Percentiles rank a stretch among this genome's conserved stretches.
Evolutionary conservation across 2,329 filamentous ascomycete species (phyloP).

Genomic region (Aspergillus candidus): DNA sequence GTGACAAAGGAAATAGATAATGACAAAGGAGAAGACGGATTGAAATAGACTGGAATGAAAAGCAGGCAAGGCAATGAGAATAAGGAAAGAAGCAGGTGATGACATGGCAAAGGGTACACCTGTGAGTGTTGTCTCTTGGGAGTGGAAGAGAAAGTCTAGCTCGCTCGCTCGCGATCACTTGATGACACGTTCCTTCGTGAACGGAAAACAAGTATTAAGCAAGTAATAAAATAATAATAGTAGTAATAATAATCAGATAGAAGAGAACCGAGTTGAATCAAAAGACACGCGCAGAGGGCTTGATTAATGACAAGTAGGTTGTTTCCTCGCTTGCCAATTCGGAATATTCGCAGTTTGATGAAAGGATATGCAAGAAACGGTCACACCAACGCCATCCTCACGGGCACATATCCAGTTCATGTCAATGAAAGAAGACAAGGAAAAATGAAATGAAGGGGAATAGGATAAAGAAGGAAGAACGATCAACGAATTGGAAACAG

Average conservation of each 20-base stretch:
- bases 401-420: conserved; percentile 27
- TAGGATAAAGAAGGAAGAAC: conserved; percentile 15
- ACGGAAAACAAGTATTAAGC: conserved; percentile 13
- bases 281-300: too few relatives aligned
- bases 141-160: conserved; percentile 7
- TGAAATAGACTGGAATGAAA: too few relatives aligned
- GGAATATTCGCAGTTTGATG: conserved; percentile 1
- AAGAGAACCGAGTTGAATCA: conserved; percentile 8
- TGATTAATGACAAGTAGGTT: too few relatives aligned
- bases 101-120: too few relatives aligned
- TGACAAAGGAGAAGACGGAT: too few relatives aligned
- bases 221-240: conserved; percentile 19
- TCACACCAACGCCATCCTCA: conserved; percentile 34
- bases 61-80: too few relatives aligned
- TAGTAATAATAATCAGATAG: conserved; percentile 26
- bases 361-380: conserved; percentile 24
- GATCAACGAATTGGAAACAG: conserved; percentile 13
- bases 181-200: conserved; percentile 4
- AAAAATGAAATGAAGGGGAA: conserved; percentile 12
- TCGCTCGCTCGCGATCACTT: conserved; percentile 2
- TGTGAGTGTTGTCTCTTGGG: too few relatives aligned
- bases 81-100: too few relatives aligned
- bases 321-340: too few relatives aligned
- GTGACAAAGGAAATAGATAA: too few relatives aligned
- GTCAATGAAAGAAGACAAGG: conserved; percentile 15